A percentile compares a stretch with the other conserved stretches of the same genome.
These are phyloP conservation scores for Amylocystis lapponica DNA, from an alignment of 768 basidiomycete genomes.

Conservation along the genomic window DNA sequence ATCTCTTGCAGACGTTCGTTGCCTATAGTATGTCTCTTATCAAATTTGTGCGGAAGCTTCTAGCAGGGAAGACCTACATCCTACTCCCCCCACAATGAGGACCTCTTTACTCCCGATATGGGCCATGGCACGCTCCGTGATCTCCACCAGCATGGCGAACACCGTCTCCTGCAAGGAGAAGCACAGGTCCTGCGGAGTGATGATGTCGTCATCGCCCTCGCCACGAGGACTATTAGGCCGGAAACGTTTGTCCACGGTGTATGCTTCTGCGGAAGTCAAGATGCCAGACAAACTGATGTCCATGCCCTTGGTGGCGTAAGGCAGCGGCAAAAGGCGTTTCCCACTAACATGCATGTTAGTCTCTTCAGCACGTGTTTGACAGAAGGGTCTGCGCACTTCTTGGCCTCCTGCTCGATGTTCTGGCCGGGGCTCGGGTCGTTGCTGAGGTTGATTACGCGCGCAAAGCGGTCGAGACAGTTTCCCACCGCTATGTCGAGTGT, in stretches of 20 bases:
- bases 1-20: conserved; percentile 94
- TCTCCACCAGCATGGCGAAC: conserved; percentile 98
- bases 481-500: conserved; percentile 99
- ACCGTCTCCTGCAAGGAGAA: conserved; percentile 96
- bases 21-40: conserved; percentile 38
- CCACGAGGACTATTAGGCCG: conserved; percentile 38
- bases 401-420: conserved; percentile 95
- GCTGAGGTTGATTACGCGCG: conserved; percentile 86
- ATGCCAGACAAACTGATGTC: conserved; percentile 96
- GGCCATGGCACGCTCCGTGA: conserved; percentile 98
- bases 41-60: not conserved
- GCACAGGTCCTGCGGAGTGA: conserved; percentile 94
- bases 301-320: conserved; percentile 98
- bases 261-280: conserved; percentile 80
- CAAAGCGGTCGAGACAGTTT: conserved; percentile 96
- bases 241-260: conserved; percentile 82
- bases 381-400: conserved; percentile 48
- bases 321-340: conserved; percentile 72
- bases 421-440: conserved; percentile 97
- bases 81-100: conserved; percentile 97
- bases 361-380: not conserved
- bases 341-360: conserved; percentile 47
- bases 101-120: conserved; percentile 96
- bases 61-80: too few species aligned
- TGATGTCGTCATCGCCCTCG: conserved; percentile 54